Conservation (phyloP, 2,329 filamentous ascomycete species). For the Pestalotiopsis sp. region DNA sequence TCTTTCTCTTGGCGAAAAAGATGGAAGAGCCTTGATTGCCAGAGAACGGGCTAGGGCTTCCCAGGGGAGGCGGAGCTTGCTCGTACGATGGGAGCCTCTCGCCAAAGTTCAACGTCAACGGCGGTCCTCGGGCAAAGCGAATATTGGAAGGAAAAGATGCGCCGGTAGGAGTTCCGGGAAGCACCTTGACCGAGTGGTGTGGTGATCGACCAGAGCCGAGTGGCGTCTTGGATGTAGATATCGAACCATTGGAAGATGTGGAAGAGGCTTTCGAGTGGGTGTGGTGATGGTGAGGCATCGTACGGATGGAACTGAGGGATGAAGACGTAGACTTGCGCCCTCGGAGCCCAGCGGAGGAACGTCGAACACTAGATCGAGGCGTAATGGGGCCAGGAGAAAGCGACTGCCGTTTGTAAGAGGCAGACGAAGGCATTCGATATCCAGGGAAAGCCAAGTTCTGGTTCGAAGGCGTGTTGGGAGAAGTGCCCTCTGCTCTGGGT, state of each 20-base stretch:
- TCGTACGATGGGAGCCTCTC: slow-evolving; percentile 53
- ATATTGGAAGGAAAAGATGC: slow-evolving; percentile 82
- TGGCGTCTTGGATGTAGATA: slow-evolving; percentile 69
- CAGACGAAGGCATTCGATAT: slow-evolving; percentile 39
- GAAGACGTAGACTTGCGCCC: slow-evolving; percentile 96
- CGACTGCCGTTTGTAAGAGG: slow-evolving; percentile 72
- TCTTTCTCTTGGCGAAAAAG: slow-evolving; percentile 80
- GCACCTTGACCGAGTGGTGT: slow-evolving; percentile 91
- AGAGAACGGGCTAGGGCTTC: slow-evolving; percentile 59
- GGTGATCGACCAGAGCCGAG: slow-evolving; percentile 71
- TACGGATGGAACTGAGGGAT: slow-evolving; percentile 89
- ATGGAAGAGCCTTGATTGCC: slow-evolving; percentile 50
- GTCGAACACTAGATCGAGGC: slow-evolving; percentile 82
- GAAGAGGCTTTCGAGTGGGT: slow-evolving; percentile 94
- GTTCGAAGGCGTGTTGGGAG: slow-evolving; percentile 26
- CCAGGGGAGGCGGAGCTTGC: slow-evolving; percentile 35
- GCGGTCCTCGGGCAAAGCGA: slow-evolving; percentile 71
- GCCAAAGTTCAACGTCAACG: slow-evolving; percentile 57
- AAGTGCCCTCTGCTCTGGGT: slow-evolving; percentile 23
- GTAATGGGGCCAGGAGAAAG: slow-evolving; percentile 86
- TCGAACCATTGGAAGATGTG: slow-evolving; percentile 79
- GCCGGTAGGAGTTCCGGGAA: slow-evolving; percentile 83
- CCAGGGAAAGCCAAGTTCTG: slow-evolving; percentile 34
- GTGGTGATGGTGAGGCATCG: slow-evolving; percentile 80
- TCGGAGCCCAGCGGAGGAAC: slow-evolving; percentile 79